Percentiles rank a stretch among this genome's conserved stretches.
Conservation (phyloP, 345 rosid species). For the Leavenworthia alabamica region DNA sequence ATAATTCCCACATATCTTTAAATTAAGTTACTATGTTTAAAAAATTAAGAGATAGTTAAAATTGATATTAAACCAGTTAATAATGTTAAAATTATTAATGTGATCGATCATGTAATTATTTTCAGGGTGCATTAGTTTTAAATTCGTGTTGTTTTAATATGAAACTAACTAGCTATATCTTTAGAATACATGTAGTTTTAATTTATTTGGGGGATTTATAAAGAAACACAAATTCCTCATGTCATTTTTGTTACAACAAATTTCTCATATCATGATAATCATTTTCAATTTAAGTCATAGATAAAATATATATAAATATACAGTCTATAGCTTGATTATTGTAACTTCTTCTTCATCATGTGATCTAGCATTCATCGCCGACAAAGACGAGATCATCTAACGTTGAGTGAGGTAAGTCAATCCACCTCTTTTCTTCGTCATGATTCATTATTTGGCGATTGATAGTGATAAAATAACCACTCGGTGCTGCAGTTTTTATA, state of each 20-base stretch:
- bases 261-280: constrained; percentile 10
- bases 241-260: constrained; percentile 1
- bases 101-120: background rate
- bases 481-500: too few species aligned
- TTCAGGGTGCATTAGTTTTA: background rate
- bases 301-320: background rate
- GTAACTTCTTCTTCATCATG: too few species aligned
- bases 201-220: background rate
- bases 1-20: too few species aligned
- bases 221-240: background rate
- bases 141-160: background rate
- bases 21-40: too few species aligned
- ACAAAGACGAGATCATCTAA: too few species aligned
- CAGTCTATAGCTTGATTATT: background rate
- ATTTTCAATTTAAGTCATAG: constrained; percentile 5
- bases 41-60: background rate
- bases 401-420: too few species aligned
- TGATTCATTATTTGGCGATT: too few species aligned
- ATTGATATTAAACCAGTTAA: background rate
- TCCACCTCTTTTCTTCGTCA: too few species aligned
- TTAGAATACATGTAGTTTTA: background rate
- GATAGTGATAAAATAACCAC: too few species aligned
- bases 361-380: too few species aligned
- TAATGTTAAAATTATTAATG: background rate
- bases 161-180: background rate